A percentile compares a stretch with the other conserved stretches of the same genome.
Evolutionary conservation across 495 filamentous ascomycete genomes (phyloP).

Genomic region (Neurospora africana): DNA sequence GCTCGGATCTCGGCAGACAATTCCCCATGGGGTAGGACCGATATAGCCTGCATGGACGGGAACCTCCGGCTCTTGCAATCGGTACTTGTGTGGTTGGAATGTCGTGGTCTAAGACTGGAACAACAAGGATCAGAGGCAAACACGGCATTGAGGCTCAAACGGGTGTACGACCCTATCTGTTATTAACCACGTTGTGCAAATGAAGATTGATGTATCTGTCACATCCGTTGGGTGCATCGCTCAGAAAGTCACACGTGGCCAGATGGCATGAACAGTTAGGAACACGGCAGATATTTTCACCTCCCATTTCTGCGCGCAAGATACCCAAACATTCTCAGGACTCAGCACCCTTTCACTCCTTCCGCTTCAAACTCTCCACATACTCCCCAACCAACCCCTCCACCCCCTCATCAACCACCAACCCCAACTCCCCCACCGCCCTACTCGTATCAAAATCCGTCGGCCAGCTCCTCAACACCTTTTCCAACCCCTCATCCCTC

Average conservation of each 20-base stretch:
- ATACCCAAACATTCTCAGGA: not conserved
- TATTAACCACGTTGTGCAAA: not conserved
- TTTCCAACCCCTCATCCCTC: conserved; percentile 54
- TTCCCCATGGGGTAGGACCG: not conserved
- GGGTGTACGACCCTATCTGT: not conserved
- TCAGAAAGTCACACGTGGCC: not conserved
- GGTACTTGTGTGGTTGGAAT: not conserved
- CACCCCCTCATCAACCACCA: conserved; percentile 40
- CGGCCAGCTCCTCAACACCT: conserved; percentile 66
- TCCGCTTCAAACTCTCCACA: conserved; percentile 24
- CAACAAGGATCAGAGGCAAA: not conserved
- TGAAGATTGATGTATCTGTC: not conserved
- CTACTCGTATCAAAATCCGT: conserved; percentile 52
- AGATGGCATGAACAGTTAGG: rapidly evolving
- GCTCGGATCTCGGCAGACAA: not conserved
- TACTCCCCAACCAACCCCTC: conserved; percentile 30
- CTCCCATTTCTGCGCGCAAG: not conserved
- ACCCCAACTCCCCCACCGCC: conserved; percentile 45
- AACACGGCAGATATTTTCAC: not conserved
- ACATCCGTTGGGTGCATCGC: not conserved
- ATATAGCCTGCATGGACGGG: not conserved
- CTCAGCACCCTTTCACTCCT: not conserved
- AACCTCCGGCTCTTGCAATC: not conserved
- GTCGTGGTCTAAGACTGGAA: not conserved
- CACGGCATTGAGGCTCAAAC: not conserved